Base-by-base conservation (phyloP, 2,329 filamentous ascomycete genomes). In the Exophiala mesophila region DNA sequence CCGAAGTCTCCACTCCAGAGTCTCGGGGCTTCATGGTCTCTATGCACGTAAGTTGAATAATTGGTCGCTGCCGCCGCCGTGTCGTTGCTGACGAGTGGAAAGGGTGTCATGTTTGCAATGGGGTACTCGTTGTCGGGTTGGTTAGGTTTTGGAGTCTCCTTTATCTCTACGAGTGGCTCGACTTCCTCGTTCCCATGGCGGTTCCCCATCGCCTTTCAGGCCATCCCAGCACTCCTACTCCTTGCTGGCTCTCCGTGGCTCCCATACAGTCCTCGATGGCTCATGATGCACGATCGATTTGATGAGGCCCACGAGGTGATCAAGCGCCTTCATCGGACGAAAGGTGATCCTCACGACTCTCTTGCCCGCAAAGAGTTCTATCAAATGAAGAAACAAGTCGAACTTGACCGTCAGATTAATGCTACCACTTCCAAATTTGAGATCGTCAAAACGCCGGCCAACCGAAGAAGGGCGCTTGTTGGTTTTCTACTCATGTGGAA, bases 251-350 rank as follows among this genome's bases (percentile, higher is more conserved):
- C 58, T 26, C 57, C 56, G 5, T 63, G 59, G 52, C 58, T 72
- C 7, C 85, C 85, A 0, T 66, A 61, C 40, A 69, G 65, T 9
- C 68, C 68, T 7, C 62, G 68, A 29, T 70, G 66, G 66, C 60
- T 70, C 7, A 50, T 72, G 13, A 61, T 66, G 13, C 62, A 72
- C 31, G 67, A 63, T 32, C 59, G 65, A 2, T 40, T 53, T 55
- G 72, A 70, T 1, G 66, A 73, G 59, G 59, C 63, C 12, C 55
- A 60, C 21, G 57, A 57, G 3, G 61, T 70, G 7, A 55, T 74
- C 23, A 60, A 64, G 19, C 57, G 62, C 1, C 59, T 76, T 12
- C 70, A 75, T 51, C 59, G 60, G 15, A 64, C 61, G 3, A 59
- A 63, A 4, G 58, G 59, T 23, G 64, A 67, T 33, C 61, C 61